Conservation (phyloP, 2,329 filamentous ascomycete species). For the Elsinoe arachidis region DNA sequence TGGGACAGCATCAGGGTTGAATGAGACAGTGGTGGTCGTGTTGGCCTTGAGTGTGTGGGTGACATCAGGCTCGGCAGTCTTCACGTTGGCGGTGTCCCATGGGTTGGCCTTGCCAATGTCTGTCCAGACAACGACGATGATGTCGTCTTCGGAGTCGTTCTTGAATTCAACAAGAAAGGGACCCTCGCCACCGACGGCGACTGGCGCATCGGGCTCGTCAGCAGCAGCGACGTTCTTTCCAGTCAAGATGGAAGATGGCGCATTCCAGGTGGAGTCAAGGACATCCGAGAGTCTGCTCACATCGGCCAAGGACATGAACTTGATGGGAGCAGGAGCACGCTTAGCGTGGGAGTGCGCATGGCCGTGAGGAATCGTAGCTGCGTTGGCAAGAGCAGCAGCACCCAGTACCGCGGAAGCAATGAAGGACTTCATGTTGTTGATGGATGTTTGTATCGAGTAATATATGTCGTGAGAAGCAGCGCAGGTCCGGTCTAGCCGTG, state of each 20-base stretch:
- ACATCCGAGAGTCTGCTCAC: constrained; percentile 7
- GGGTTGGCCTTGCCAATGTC: constrained; percentile 12
- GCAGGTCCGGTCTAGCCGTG: constrained; percentile 12
- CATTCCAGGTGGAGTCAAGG: background rate
- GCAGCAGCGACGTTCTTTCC: constrained; percentile 14
- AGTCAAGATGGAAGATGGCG: constrained; percentile 11
- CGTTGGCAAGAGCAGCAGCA: constrained; percentile 15
- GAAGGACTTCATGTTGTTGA: constrained; percentile 11
- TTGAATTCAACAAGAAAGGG: constrained; percentile 17
- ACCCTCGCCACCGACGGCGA: constrained; percentile 14
- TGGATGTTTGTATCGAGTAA: background rate
- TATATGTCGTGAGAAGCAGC: background rate
- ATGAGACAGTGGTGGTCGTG: constrained; percentile 14
- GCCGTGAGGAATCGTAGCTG: constrained; percentile 14
- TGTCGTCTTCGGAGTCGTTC: constrained; percentile 18
- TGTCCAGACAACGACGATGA: constrained; percentile 16
- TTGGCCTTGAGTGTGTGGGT: constrained; percentile 15
- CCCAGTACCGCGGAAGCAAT: constrained; percentile 12
- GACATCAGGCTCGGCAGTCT: constrained; percentile 15
- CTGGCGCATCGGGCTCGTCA: constrained; percentile 7
- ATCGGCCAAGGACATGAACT: constrained; percentile 12
- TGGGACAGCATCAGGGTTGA: constrained; percentile 9
- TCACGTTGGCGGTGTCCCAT: constrained; percentile 13
- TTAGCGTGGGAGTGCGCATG: constrained; percentile 5
- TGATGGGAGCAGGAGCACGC: constrained; percentile 10